Evolutionary conservation across 306 rosid species (phyloP), one percentile per base, ranked within the genome.

Genomic region (Morella rubra): DNA sequence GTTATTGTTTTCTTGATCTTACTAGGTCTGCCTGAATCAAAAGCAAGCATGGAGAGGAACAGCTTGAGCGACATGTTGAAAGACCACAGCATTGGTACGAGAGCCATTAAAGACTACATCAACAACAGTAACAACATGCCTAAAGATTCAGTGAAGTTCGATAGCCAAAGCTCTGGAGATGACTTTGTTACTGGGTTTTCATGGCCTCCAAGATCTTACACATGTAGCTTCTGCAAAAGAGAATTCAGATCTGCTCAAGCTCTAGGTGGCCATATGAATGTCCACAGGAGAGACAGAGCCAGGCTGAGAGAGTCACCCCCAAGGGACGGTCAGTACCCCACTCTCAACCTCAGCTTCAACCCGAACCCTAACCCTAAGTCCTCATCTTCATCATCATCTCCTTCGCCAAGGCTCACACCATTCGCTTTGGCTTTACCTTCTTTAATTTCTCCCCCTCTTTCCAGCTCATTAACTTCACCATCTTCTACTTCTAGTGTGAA

Each of bases 161-260:
- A 24, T 68, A 24, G 56, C 14, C 54, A 73, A 49, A 72, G 66
- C 55, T 46, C 46, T 53, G 77, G 84, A 7, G 85, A 79, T 19
- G 82, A 86, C 19, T 82, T 75, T 75, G 81, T 87, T 61, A 84
- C 84, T 86, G 98, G 87, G 32, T 83, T 89, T 66, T 85, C 95
- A 27, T 94, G 98, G 98, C 98, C 98, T 65, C 97, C 97, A 74
- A 86, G 93, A 78, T 86, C 90, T 73, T 94, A 94, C 87, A 73
- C 88, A 2, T 94, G 98, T 73, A 89, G 88, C 81, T 94, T 91
- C 81, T 94, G 98, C 85, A 90, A 83, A 44, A 92, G 91, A 76
- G 97, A 94, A 77, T 94, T 94, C 80, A 90, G 86, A 83, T 94
- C 96, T 24, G 98, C 98, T 86, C 98, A 94, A 77, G 98, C 98